Evolutionary conservation across 768 basidiomycete species (phyloP).

Genomic region (Suillus plorans): DNA sequence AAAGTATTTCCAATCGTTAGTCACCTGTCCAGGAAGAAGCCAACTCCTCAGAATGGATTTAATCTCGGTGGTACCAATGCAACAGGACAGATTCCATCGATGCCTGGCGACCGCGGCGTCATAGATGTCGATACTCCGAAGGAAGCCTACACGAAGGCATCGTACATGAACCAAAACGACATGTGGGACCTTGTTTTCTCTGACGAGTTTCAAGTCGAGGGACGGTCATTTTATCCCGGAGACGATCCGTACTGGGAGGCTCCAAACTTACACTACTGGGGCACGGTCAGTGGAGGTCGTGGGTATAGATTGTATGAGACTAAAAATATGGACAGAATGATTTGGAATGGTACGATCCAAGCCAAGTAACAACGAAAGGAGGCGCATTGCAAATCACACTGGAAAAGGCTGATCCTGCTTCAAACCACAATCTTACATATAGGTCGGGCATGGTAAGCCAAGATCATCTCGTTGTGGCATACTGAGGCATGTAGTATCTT

Average conservation of each 20-base stretch:
- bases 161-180: slow-evolving; percentile 35
- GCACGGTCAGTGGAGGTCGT: slow-evolving; percentile 38
- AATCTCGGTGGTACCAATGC: slow-evolving; percentile 77
- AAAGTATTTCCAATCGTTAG: slow-evolving; percentile 50
- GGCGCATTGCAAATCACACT: slow-evolving; percentile 54
- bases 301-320: not conserved
- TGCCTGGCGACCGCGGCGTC: slow-evolving; percentile 44
- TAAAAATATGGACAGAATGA: slow-evolving; percentile 26
- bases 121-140: slow-evolving; percentile 57
- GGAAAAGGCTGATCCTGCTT: slow-evolving; percentile 37
- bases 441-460: slow-evolving; percentile 37
- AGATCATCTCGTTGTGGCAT: slow-evolving; percentile 29
- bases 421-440: slow-evolving; percentile 49
- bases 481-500: slow-evolving; percentile 10
- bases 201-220: slow-evolving; percentile 80
- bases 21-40: slow-evolving; percentile 42
- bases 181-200: slow-evolving; percentile 63
- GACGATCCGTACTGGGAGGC: slow-evolving; percentile 63
- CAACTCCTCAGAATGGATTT: slow-evolving; percentile 52
- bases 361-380: slow-evolving; percentile 46
- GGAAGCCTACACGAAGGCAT: slow-evolving; percentile 38
- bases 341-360: slow-evolving; percentile 63
- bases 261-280: slow-evolving; percentile 68
- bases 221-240: slow-evolving; percentile 67
- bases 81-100: slow-evolving; percentile 59